Percentiles rank a stretch among this genome's conserved stretches.
These are phyloP conservation scores for Sporothrix schenckii DNA, from an alignment of 2,329 filamentous ascomycete genomes.

Conservation along the genomic window DNA sequence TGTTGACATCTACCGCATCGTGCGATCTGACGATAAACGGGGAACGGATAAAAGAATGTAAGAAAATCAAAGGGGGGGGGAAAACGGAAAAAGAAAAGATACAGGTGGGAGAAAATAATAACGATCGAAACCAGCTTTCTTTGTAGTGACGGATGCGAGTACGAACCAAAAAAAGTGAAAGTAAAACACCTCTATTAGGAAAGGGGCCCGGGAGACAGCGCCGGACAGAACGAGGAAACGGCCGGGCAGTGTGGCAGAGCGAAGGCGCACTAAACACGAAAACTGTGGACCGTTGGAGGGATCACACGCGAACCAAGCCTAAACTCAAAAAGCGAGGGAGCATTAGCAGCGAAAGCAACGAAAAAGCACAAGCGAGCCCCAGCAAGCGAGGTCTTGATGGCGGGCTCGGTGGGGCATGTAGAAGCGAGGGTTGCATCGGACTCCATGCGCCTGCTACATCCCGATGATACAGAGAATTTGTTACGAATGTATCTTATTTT, in stretches of 20 bases:
- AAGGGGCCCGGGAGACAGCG: neutral
- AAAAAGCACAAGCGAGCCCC: neutral
- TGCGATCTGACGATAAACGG: neutral
- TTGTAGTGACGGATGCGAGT: neutral
- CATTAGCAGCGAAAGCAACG: no score
- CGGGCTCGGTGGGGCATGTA: no score
- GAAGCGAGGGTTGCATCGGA: neutral
- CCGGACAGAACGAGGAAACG: constrained; percentile 11
- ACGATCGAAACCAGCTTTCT: neutral
- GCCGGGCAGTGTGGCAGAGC: neutral
- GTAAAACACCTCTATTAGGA: neutral
- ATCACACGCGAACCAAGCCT: neutral
- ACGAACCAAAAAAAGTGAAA: neutral
- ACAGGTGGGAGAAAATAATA: neutral
- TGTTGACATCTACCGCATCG: constrained; percentile 8
- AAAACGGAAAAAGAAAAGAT: neutral
- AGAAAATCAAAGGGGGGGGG: neutral
- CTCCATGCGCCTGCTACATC: neutral
- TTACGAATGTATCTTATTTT: constrained; percentile 1
- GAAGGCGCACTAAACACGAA: neutral
- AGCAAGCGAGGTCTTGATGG: neutral
- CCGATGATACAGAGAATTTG: neutral
- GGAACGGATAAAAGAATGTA: neutral
- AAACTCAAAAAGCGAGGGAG: no score
- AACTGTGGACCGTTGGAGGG: neutral